Evolutionary conservation across 192 early-diverging fungal species (phyloP), one percentile per base, ranked within the genome.

Genomic region (Kickxella alabastrina): DNA sequence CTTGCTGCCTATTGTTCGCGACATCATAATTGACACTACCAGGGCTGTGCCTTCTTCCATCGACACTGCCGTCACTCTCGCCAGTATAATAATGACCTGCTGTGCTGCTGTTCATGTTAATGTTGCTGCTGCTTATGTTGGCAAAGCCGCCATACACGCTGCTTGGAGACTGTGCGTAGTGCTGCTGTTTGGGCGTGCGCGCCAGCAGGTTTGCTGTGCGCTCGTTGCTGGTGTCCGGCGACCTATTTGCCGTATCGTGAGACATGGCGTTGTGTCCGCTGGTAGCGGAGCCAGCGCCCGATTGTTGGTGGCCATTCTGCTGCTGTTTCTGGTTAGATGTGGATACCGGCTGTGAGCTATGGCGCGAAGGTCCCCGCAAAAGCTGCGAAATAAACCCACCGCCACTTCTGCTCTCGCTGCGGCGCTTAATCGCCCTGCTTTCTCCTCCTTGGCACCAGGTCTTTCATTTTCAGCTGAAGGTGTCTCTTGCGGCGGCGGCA

Each of bases 331-430:
- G 42, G 31, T 22, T 35, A 18, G 34, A 34, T 6, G 21, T 9
- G 2, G 26, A 28, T 8, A 6, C 10, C 10, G 13, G 8, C 43
- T 12, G 43, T n/a, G 45, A 25, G 27, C 45, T 32, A 17, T 15
- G 5, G 15, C 27, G 25, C 27, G 43, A 41, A 15, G 14, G 43
- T 18, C 62, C 68, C 4, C 62, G 56, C 27, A 72, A 28, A 3
- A 72, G 48, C 36, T 72, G 62, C 48, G 68, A 64, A 22, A 72
- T 72, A 34, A 72, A 72, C 6, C 61, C 56, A 10, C 59, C 59
- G 4, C 44, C 10, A 10, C 52, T 35, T 25, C 22, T 40, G 21
- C 37, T 43, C 6, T 48, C 60, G 18, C 45, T 18, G 5, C 59
- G 49, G 22, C 37, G 27, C 43, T 40, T 52, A 40, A 37, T 42